phyloP scores from a whole-genome alignment of 176 grass and related monocot species.

The Aegilops longissima region DNA sequence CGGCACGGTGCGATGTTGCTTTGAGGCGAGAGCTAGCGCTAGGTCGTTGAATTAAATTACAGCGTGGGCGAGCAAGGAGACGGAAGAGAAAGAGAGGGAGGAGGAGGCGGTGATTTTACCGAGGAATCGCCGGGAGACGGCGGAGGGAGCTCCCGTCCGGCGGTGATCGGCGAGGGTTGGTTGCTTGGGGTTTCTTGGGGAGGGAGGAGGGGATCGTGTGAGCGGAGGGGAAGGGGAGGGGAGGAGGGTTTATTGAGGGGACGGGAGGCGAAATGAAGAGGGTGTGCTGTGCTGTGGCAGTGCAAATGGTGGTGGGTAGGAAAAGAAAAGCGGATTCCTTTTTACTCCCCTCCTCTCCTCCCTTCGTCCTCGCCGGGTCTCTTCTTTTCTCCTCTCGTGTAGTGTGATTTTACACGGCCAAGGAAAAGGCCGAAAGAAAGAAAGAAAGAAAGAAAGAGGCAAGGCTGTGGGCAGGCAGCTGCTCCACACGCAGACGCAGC shows the following conservation, averaged over 20 bases:
- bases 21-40: background rate
- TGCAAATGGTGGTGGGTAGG: background rate
- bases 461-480: too few species aligned
- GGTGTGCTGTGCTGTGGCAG: background rate
- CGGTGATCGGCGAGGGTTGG: background rate
- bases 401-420: background rate
- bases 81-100: too few species aligned
- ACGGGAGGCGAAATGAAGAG: background rate
- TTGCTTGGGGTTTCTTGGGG: background rate
- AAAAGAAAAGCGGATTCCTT: conserved; percentile 14
- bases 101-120: background rate
- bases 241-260: conserved; percentile 22
- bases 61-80: background rate
- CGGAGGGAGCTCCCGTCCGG: background rate
- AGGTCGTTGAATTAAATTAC: background rate
- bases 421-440: background rate
- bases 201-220: conserved; percentile 4
- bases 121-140: background rate
- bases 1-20: background rate
- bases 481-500: background rate
- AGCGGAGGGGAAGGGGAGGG: background rate
- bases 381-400: background rate
- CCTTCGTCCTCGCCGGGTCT: background rate
- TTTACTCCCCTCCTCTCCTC: background rate
- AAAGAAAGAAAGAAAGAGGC: background rate